Evolutionary conservation across 129 eudicot genomes (phyloP), one percentile per base, ranked within the genome.

Genomic region (Flaveria trinervia): DNA sequence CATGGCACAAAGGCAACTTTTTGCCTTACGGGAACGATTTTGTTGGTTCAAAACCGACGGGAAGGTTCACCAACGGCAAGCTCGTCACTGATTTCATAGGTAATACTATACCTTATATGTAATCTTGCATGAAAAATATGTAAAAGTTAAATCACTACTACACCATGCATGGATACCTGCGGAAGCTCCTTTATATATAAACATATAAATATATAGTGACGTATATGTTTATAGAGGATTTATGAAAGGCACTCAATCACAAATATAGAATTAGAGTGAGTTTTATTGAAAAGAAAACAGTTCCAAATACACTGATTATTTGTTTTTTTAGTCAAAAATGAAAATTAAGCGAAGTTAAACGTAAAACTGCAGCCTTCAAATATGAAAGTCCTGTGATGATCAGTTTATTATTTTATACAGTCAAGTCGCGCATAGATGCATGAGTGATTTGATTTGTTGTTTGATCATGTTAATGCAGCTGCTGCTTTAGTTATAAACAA

Each of bases 1-100:
- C 91, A 2, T 18, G 73, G 51, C 77, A 64, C 46, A 89, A 81
- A 75, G 80, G 93, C 36, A 87, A 92, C 56, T 92, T 85, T 77
- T 70, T 82, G 68, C 97, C 96, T 30, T 92, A 89, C 30, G 97
- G 97, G 41, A 52, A 73, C 25, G 91, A 89, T 73, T 89, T 89
- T 68, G 23, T 12, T 33, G 64, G 51, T 71, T 80, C 85, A 30
- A 49, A 30, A 51, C 89, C 93, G 2, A 80, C 93, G 0, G 96
- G 97, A 41, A 86, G 97, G 86, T 89, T 92, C 83, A 74, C 73
- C n/a, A 88, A 92, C 65, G 97, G 97, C 70, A 87, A 76, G 36
- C 91, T 92, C 22, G 73, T 82, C 67, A 87, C 96, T 1, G 97
- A 88, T 75, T 86, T 86, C 82, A 88, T 89, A 20, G 97, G 97